These are phyloP conservation scores for Torrubiella hemipterigena DNA, from an alignment of 2,329 filamentous ascomycete genomes.

Conservation along the genomic window DNA sequence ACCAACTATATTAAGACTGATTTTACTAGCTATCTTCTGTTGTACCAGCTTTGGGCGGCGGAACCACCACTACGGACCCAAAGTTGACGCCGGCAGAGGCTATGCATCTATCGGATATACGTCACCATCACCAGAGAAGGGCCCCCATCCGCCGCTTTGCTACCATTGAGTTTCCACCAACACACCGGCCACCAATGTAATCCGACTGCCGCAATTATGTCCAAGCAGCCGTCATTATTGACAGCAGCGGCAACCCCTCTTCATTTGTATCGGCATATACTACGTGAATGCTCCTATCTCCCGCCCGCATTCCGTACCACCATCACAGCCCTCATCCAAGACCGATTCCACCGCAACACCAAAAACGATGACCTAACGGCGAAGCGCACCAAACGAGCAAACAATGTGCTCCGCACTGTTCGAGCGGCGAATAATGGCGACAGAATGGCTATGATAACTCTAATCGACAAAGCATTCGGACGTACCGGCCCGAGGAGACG, in stretches of 20 bases:
- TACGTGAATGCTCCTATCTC: slow-evolving; percentile 50
- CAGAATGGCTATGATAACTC: slow-evolving; percentile 27
- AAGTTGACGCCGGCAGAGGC: no score
- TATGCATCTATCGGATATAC: no score
- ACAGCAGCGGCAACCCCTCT: no score
- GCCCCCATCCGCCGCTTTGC: no score
- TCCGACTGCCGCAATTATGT: not conserved
- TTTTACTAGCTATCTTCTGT: no score
- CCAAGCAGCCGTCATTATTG: no score
- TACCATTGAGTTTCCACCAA: no score
- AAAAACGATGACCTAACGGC: slow-evolving; percentile 14
- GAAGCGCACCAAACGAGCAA: slow-evolving; percentile 26
- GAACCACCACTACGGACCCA: no score
- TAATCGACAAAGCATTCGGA: slow-evolving; percentile 40
- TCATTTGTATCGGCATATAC: slow-evolving; percentile 45
- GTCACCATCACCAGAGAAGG: no score
- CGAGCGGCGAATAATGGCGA: slow-evolving; percentile 42
- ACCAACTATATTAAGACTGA: no score
- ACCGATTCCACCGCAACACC: slow-evolving; percentile 31
- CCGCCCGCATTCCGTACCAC: slow-evolving; percentile 35
- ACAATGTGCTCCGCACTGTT: slow-evolving; percentile 31
- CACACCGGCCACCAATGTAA: no score
- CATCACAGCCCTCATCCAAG: slow-evolving; percentile 28
- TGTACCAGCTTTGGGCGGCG: no score
- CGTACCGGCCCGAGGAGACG: slow-evolving; percentile 38